A percentile compares a stretch with the other conserved stretches of the same genome.
Evolutionary conservation across 768 basidiomycete species (phyloP).

Genomic region (Tephrocybe sp.): DNA sequence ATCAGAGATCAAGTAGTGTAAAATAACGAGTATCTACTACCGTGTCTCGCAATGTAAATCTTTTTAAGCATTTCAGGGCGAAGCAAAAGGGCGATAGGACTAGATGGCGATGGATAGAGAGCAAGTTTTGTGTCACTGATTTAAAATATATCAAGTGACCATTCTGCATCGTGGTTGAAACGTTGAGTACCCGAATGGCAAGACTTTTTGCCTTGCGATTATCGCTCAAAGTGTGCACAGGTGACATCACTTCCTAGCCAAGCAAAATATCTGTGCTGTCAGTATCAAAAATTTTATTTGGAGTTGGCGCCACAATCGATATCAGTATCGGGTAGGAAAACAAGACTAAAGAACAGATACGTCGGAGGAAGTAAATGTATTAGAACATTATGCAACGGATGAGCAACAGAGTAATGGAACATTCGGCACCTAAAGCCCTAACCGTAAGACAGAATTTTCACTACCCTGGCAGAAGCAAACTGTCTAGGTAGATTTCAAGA

Average conservation of each 20-base stretch:
- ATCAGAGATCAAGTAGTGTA: not conserved
- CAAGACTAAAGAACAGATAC: conserved; percentile 19
- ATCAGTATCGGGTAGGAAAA: conserved; percentile 17
- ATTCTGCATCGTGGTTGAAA: conserved; percentile 1
- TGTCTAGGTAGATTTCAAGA: conserved; percentile 33
- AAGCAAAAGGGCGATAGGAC: not conserved
- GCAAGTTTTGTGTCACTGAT: not conserved
- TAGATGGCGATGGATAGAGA: not conserved
- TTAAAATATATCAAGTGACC: conserved; percentile 6
- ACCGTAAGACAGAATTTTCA: conserved; percentile 15
- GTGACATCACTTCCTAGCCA: not conserved
- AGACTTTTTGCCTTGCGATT: too few species aligned
- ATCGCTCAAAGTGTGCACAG: too few species aligned
- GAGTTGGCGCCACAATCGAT: conserved; percentile 13
- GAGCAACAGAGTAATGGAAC: conserved; percentile 16
- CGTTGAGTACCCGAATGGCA: not conserved
- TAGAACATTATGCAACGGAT: conserved; percentile 17
- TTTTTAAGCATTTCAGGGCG: conserved; percentile 46
- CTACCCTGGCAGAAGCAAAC: conserved; percentile 3
- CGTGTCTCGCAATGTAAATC: conserved; percentile 69
- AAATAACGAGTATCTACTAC: conserved; percentile 30
- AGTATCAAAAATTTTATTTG: conserved; percentile 22
- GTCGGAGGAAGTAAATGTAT: conserved; percentile 14
- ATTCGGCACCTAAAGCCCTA: conserved; percentile 10
- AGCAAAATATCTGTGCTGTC: conserved; percentile 18